Evolutionary conservation across 108 stramenopile genomes (phyloP), one percentile per base, ranked within the genome.

Genomic region (Seminavis robusta): DNA sequence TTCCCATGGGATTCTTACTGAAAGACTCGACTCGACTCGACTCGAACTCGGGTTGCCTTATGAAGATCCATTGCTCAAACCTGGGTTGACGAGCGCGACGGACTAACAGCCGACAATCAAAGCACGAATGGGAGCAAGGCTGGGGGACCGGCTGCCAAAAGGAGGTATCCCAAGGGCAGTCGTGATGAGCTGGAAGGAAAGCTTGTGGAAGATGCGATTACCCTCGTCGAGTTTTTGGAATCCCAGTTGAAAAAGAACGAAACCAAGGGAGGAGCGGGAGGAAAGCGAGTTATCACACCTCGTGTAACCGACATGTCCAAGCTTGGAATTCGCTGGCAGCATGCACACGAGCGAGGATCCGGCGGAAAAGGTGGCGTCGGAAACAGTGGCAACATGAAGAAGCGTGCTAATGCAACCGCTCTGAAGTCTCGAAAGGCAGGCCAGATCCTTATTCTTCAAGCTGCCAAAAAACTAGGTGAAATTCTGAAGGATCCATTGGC

Each of bases 301-400:
- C 78, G 93, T 27, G 84, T 83, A 4, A 67, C 56, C 4, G 86
- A 89, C 51, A 90, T 94, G 89, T 74, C 70, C 16, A 73, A 69
- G 19, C 70, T 88, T 3, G 81, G 93, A 11, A 94, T 94, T 43
- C 81, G 77, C 65, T 94, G 93, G 93, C 93, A 94, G 58, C 82
- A 90, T 45, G 52, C 72, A 1, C 79, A 90, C 47, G 93, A 94
- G 62, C 82, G 93, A 7, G 89, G 93, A 7, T 86, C 89, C 5
- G 89, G 89, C 42, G 93, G 93, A 24, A 84, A 76, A 38, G 88
- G 88, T 26, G 88, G 92, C 1, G 84, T 94, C 7, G 92, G 88
- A 8, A n/a, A n/a, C n/a, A 80, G 77, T 39, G 81, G 81, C 6
- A 46, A 54, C 9, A 47, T 57, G 28, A 53, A 56, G n/a, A 50